These are phyloP conservation scores for Lipomyces starkeyi DNA, from an alignment of 805 yeast genomes.

Conservation along the genomic window DNA sequence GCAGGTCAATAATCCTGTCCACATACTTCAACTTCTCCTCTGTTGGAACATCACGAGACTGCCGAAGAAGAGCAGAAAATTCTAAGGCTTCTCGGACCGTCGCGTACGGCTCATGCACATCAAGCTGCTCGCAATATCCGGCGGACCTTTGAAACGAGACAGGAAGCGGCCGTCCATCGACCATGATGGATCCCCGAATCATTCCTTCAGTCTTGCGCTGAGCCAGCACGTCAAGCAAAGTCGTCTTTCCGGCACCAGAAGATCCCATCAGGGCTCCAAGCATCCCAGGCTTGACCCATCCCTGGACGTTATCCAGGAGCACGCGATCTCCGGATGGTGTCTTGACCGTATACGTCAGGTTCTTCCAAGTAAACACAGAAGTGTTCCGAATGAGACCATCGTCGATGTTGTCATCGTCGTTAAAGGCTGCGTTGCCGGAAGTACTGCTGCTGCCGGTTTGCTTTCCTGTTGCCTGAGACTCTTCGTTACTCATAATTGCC, in stretches of 20 bases:
- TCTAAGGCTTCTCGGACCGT: conserved; percentile 76
- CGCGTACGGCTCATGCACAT: conserved; percentile 68
- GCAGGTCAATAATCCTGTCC: conserved; percentile 65
- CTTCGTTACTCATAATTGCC: no score
- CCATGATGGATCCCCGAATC: conserved; percentile 72
- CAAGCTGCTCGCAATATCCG: conserved; percentile 83
- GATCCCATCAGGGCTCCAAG: conserved; percentile 75
- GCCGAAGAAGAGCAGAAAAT: conserved; percentile 75
- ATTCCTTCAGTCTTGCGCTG: conserved; percentile 73
- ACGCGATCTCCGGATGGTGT: conserved; percentile 64
- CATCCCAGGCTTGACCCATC: conserved; percentile 84
- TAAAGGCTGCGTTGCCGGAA: no score
- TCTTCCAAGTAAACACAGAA: conserved; percentile 76
- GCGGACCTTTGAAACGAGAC: conserved; percentile 74
- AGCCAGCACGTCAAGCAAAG: conserved; percentile 67
- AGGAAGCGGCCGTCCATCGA: conserved; percentile 68
- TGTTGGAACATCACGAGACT: conserved; percentile 59
- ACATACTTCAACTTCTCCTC: conserved; percentile 69
- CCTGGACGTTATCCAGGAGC: conserved; percentile 69
- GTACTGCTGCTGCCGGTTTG: no score
- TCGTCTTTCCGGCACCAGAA: conserved; percentile 86
- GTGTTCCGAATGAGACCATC: conserved; percentile 45
- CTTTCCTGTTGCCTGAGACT: neutral
- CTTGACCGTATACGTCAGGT: conserved; percentile 70
- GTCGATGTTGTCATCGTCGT: neutral